Base-by-base conservation (phyloP, 1,139 yeast genomes). In the Debaryomycetaceae sp. region DNA sequence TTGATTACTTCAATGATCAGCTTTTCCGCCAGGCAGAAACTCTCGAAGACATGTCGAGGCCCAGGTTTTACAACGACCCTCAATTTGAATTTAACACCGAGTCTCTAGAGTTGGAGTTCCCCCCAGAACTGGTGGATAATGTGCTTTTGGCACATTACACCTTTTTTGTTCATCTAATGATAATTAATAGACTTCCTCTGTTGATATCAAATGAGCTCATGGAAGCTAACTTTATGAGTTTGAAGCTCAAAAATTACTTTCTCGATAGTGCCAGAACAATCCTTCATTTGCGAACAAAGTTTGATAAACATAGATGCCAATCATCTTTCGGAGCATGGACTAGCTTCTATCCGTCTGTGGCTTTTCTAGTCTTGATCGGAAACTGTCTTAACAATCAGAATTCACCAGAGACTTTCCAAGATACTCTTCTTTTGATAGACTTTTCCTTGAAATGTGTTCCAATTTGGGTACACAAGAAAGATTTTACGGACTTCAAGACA, bases 221-320 rank as follows among this genome's bases (percentile, higher is more conserved):
- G 17, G 54, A 56, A 11, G 48, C 52, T 36, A 52, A 54, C 23
- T 46, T 46, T 6, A 53, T 57, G 24, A 48, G 51, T 24, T 37
- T 49, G 2, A 57, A 52, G 35, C 58, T 60, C 42, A 49, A 73
- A 36, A 57, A 58, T 34, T 41, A 66, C 29, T 60, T 67, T 1
- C 48, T 65, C 24, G 63, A 68, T 43, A 58, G 72, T 22, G 69
- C 76, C 3, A 55, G 75, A 45, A 70, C 75, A 1, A 63, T 71
- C 5, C 50, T 72, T 31, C 55, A 57, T 17, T 49, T 68, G 35
- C 54, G 59, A 4, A 53, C 51, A 11, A 59, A 54, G 37, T 36
- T 68, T 24, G 57, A 57, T 38, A 53, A 55, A 23, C 48, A 51
- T 5, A 52, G 50, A 6, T 47, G 58, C 0, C 56, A 66, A 0